phyloP scores from a whole-genome alignment of 192 early-diverging fungal genomes.

The Coemansia javaensis region DNA sequence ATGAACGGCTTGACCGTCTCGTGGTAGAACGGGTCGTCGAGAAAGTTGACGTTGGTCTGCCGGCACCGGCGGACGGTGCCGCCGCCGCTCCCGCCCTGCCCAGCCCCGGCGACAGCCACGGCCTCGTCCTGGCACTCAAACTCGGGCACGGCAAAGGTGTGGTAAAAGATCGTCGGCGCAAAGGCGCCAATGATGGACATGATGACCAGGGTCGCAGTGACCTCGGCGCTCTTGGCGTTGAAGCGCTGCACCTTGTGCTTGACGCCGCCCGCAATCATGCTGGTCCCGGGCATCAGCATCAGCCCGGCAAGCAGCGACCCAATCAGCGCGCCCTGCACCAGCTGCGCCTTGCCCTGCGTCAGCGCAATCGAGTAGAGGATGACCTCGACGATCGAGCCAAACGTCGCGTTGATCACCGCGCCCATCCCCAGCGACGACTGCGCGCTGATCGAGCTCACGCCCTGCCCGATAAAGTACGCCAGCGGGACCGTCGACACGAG shows the following conservation, averaged over 20 bases:
- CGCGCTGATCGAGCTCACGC: conserved; percentile 93
- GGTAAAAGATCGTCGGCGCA: conserved; percentile 92
- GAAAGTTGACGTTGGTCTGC: conserved; percentile 59
- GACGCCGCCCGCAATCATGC: conserved; percentile 89
- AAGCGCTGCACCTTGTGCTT: conserved; percentile 91
- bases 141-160: conserved; percentile 70
- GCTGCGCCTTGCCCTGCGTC: conserved; percentile 74
- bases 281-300: conserved; percentile 86
- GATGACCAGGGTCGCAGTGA: conserved; percentile 94
- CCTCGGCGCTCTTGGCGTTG: conserved; percentile 91
- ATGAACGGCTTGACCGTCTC: conserved; percentile 75
- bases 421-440: conserved; percentile 90
- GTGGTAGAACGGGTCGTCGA: conserved; percentile 76
- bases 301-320: conserved; percentile 87
- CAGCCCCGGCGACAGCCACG: no score
- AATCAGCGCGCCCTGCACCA: conserved; percentile 89
- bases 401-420: conserved; percentile 95
- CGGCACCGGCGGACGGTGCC: conserved; percentile 53
- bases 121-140: conserved; percentile 43
- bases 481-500: conserved; percentile 84
- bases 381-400: conserved; percentile 94
- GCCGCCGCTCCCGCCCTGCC: no score
- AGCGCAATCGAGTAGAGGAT: conserved; percentile 89
- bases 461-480: conserved; percentile 96
- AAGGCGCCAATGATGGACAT: conserved; percentile 89